A percentile compares a stretch with the other conserved stretches of the same genome.
Evolutionary conservation across 805 yeast genomes (phyloP).

Genomic region (Starmerella apis): DNA sequence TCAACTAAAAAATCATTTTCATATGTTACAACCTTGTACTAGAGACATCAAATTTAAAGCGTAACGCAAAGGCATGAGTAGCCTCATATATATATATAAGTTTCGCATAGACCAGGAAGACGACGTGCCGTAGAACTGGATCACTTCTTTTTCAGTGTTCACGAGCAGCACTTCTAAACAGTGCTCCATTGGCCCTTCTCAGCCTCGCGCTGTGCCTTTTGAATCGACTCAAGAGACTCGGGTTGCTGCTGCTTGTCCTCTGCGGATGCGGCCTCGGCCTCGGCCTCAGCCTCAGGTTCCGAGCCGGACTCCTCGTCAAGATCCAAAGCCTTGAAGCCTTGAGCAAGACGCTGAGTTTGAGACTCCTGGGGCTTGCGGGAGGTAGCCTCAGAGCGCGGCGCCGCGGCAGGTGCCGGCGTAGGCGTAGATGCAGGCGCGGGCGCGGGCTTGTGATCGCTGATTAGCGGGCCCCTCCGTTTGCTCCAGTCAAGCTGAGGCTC

Average conservation of each 20-base stretch:
- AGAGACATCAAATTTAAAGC: not conserved
- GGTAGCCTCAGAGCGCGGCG: conserved; percentile 26
- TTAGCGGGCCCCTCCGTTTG: conserved; percentile 9
- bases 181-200: conserved; percentile 16
- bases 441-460: conserved; percentile 27
- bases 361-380: conserved; percentile 20
- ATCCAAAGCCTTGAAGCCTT: conserved; percentile 24
- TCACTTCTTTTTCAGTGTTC: not conserved
- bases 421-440: conserved; percentile 18
- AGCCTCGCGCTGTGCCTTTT: conserved; percentile 22
- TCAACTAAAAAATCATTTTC: not conserved
- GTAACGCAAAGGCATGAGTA: not conserved
- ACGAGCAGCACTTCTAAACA: conserved; percentile 14
- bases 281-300: conserved; percentile 17
- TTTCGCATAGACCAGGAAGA: too few species aligned
- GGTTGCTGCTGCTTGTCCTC: conserved; percentile 9
- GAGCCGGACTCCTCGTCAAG: conserved; percentile 20
- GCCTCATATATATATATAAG: not conserved
- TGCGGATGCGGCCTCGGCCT: conserved; percentile 4
- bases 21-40: not conserved
- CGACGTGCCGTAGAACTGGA: not conserved
- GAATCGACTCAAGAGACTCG: conserved; percentile 18
- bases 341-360: conserved; percentile 26
- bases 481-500: conserved; percentile 23
- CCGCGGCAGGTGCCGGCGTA: conserved; percentile 19